Percentiles rank a stretch among this genome's conserved stretches.
phyloP scores from a whole-genome alignment of 441 rosid species.

The Erodium trifolium region DNA sequence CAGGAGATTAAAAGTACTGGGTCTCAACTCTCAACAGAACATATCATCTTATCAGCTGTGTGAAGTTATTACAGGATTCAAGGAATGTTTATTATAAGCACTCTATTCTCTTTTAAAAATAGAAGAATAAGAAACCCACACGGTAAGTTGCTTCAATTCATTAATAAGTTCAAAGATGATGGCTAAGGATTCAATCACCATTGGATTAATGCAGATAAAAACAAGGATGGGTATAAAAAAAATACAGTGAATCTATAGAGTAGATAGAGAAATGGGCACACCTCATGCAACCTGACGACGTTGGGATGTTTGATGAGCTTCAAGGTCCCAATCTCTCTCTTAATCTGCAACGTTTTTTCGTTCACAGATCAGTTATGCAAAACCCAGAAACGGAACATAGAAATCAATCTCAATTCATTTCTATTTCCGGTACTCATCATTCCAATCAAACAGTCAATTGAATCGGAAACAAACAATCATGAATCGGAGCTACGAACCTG shows the following conservation, averaged over 20 bases:
- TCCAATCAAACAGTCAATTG: too few species aligned
- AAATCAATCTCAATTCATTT: too few species aligned
- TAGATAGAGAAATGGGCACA: slow-evolving; percentile 11
- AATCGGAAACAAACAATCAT: not conserved
- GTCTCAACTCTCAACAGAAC: not conserved
- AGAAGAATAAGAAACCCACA: not conserved
- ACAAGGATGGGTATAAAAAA: not conserved
- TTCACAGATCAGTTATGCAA: slow-evolving; percentile 1
- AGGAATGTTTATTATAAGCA: not conserved
- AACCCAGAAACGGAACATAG: not conserved
- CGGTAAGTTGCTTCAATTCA: not conserved
- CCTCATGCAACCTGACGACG: slow-evolving; percentile 85
- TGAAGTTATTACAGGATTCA: not conserved
- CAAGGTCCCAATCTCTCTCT: slow-evolving; percentile 80
- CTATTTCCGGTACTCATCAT: too few species aligned
- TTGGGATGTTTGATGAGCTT: slow-evolving; percentile 90
- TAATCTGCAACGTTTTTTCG: slow-evolving; percentile 41
- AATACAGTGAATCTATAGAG: not conserved
- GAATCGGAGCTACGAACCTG: slow-evolving; percentile 32
- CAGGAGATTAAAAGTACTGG: not conserved
- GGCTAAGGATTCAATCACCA: not conserved
- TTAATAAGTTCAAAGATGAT: not conserved
- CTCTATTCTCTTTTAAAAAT: too few species aligned
- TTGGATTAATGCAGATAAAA: not conserved
- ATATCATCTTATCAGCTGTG: not conserved